Evolutionary conservation across 2,329 filamentous ascomycete genomes (phyloP).

Genomic region (Raffaelea deltoideospora): DNA sequence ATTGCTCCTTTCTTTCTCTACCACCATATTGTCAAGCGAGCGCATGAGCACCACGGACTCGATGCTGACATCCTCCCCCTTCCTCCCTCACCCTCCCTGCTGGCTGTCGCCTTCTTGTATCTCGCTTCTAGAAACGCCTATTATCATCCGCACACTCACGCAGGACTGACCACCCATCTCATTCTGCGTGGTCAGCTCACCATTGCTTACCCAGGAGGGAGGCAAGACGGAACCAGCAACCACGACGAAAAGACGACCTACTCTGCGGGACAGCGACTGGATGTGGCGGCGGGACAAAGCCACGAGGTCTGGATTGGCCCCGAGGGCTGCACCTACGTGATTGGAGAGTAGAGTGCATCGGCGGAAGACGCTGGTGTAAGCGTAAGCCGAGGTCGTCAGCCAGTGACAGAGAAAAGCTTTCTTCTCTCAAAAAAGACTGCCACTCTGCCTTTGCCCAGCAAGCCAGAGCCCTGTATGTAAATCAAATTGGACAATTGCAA

Average conservation of each 20-base stretch:
- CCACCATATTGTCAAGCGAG: too few species aligned
- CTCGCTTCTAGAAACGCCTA: constrained; percentile 45
- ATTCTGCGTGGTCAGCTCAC: constrained; percentile 50
- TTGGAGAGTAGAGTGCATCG: constrained; percentile 30
- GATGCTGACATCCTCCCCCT: too few species aligned
- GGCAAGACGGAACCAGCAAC: too few species aligned
- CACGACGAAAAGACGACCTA: constrained; percentile 35
- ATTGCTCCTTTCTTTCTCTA: too few species aligned
- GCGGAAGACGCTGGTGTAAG: neutral
- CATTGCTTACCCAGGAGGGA: constrained; percentile 50
- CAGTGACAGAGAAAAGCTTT: neutral
- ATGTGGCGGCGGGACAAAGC: constrained; percentile 46
- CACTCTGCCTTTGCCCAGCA: too few species aligned
- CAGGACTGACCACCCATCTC: constrained; percentile 51
- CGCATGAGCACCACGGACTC: too few species aligned
- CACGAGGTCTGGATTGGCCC: constrained; percentile 58
- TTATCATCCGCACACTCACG: constrained; percentile 53
- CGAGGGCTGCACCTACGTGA: constrained; percentile 53
- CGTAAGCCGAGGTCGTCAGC: neutral
- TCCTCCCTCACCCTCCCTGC: neutral
- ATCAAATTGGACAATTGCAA: too few species aligned
- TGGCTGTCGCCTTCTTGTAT: too few species aligned
- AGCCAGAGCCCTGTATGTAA: too few species aligned
- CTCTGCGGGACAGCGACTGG: constrained; percentile 44
- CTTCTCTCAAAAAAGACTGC: too few species aligned